Conservation (phyloP, 176 grass and related monocot genomes). For the Lolium multiflorum region DNA sequence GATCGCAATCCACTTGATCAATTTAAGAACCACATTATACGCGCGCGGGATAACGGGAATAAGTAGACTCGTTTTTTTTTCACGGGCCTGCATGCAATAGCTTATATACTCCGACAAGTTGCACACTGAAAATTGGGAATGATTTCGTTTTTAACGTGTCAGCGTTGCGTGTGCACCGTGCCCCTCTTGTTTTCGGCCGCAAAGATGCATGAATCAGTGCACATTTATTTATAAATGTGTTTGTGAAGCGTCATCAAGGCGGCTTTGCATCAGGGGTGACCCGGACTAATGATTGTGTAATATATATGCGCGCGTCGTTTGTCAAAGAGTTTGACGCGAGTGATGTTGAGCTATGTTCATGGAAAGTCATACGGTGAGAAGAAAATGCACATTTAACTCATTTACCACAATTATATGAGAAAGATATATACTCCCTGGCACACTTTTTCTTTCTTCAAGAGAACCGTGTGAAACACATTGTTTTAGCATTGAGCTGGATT, state of each 20-base stretch:
- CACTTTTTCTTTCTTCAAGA: too few species aligned
- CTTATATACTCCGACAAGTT: background rate
- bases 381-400: background rate
- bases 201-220: background rate
- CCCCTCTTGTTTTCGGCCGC: background rate
- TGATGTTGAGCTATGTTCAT: background rate
- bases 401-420: too few species aligned
- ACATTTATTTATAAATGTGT: background rate
- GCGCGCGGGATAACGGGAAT: background rate
- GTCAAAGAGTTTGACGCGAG: background rate
- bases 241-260: background rate
- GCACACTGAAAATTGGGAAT: background rate
- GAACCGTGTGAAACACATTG: too few species aligned
- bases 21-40: background rate
- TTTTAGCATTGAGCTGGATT: too few species aligned
- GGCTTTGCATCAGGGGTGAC: background rate
- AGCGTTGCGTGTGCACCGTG: background rate
- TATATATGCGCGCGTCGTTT: background rate
- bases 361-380: background rate
- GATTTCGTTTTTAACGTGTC: background rate
- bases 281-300: background rate
- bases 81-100: conserved; percentile 22
- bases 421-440: too few species aligned
- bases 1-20: conserved; percentile 11
- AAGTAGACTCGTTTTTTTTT: background rate